Evolutionary conservation across 2,329 filamentous ascomycete species (phyloP), one percentile per base, ranked within the genome.

Genomic region (Neofusicoccum sp.): DNA sequence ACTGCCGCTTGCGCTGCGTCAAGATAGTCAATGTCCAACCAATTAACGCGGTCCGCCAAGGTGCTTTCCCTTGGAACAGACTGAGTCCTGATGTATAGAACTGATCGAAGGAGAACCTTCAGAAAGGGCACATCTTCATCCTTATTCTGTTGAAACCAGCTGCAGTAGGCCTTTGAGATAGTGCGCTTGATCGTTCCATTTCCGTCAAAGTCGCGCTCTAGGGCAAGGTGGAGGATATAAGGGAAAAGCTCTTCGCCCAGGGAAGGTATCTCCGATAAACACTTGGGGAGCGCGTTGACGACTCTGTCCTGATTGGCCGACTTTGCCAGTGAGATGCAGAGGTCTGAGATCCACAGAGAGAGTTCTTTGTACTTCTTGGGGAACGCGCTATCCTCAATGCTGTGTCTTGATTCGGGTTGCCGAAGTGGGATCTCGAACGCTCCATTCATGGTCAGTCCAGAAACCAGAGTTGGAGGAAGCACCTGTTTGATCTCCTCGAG

Each of bases 61-160:
- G 91, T 96, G 0, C 79, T 77, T 72, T 99, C 95, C 11, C 86
- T 83, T 0, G 90, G 89, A 12, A 88, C 76, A 30, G 84, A 81
- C 69, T 96, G 93, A 3, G 89, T 91, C 38, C 92, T 86, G n/a
- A 99, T 82, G 70, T 98, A 99, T 2, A 99, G 78, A 31, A 99
- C 80, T 3, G 88, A 85, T 64, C 91, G 89, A 40, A 98, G 82
- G 1, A 96, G 78, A 36, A 95, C 82, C 63, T 86, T 86, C 54
- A 89, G 77, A 67, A 91, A 91, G 5, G 86, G 81, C 61, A 82
- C 83, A 78, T 83, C 60, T 66, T 60, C 66, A 1, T 72, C 64
- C 11, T 79, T 74, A 62, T 76, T 73, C 63, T 77, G 74, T 2
- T 76, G 75, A 36, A 98, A 83, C 81, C 89, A 91, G 8, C 78